phyloP scores from a whole-genome alignment of 352 stramenopile species.

The Pythium folliculosum region DNA sequence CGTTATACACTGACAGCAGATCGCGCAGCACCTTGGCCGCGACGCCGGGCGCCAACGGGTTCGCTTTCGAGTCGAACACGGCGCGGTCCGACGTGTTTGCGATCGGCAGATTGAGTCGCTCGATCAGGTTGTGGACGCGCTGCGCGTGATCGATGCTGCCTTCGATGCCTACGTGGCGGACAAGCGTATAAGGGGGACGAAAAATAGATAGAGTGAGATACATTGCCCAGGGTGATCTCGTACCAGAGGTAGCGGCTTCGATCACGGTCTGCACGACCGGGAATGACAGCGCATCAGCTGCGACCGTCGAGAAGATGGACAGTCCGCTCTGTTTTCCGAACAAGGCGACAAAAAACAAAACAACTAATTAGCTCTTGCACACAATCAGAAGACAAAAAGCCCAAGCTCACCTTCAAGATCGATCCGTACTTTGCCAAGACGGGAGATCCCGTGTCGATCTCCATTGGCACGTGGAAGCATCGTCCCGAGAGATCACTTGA shows the following conservation, averaged over 20 bases:
- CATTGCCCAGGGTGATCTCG: too few relatives aligned
- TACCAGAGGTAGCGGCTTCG: background rate
- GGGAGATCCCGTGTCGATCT: conserved; percentile 17
- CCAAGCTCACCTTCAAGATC: conserved; percentile 11
- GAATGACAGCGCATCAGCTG: background rate
- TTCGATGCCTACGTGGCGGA: background rate
- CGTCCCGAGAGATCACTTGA: conserved; percentile 27
- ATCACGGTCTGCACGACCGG: background rate
- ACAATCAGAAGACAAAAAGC: background rate
- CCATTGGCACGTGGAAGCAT: conserved; percentile 32
- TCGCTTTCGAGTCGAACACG: conserved; percentile 1
- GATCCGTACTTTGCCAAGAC: conserved; percentile 25
- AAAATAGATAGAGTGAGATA: background rate
- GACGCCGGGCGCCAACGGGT: background rate
- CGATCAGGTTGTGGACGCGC: conserved; percentile 11
- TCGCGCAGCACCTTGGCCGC: conserved; percentile 6
- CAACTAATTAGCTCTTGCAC: too few relatives aligned
- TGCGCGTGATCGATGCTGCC: background rate
- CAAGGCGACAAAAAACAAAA: background rate
- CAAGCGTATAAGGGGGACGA: too few relatives aligned
- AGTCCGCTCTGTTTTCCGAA: background rate
- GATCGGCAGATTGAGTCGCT: conserved; percentile 1
- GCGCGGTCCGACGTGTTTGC: background rate
- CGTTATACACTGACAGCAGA: conserved; percentile 10
- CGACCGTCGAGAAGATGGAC: background rate